Base-by-base conservation (phyloP, 164 flowering plant species). In the Warburgia ugandensis region DNA sequence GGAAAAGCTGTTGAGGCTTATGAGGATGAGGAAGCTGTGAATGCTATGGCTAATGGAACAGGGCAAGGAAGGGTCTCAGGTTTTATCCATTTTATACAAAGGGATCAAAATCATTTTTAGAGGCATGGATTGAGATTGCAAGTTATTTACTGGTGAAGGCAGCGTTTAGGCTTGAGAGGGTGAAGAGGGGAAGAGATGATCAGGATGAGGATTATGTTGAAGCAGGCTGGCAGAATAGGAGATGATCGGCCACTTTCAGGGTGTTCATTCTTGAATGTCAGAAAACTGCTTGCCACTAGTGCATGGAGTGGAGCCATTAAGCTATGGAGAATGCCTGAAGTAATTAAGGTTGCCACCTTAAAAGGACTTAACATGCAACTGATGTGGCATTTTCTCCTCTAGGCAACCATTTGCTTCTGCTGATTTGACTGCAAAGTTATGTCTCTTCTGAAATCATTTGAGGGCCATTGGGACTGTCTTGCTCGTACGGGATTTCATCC, bases 21-120 rank as follows among this genome's bases (percentile, higher is more conserved):
- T 40, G 96, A 92, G 67, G 97, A 92, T 31, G 95, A 86, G 63
- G 97, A 82, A 72, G 82, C 78, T 46, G 86, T 75, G 6, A 72
- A 70, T 31, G 29, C 78, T 20, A 70, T 67, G 43, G 50, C 59
- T 20, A 54, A 37, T 7, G n/a, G 79, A 68, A 5, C 89, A 73
- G 33, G 70, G 26, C 12, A 91, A 76, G 19, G 95, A 86, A 47
- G 72, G 62, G 47, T 44, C 75, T 50, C 84, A 82, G 71, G n/a
- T n/a, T n/a, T n/a, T 92, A 88, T 46, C 99, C 97, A 0, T 92
- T 92, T 56, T 92, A 72, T 52, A 88, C 99, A 14, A 95, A 88
- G 64, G 99, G 99, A 11, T 57, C 89, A 9, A 72, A 61, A 38
- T 75, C 65, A 11, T 79, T 92, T 16, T 46, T 73, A 33, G 76